phyloP scores from a whole-genome alignment of 495 filamentous ascomycete genomes.

The Neurospora sublineolata region DNA sequence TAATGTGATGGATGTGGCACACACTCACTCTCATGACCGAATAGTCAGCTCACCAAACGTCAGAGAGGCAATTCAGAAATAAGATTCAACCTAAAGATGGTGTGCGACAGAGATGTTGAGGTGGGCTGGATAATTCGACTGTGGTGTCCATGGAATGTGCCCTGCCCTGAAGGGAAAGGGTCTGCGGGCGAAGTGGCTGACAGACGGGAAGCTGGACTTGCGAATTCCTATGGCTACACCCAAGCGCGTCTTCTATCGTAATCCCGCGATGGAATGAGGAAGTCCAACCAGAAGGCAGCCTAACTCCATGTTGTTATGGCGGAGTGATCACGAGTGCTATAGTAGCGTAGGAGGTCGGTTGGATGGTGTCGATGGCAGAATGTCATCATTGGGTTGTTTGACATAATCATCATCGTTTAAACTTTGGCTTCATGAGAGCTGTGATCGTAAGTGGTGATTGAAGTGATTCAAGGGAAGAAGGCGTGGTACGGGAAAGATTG shows the following conservation, averaged over 20 bases:
- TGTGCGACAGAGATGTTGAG: background rate
- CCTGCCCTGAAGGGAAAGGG: background rate
- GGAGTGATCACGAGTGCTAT: background rate
- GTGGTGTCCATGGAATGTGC: background rate
- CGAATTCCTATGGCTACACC: background rate
- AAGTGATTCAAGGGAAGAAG: background rate
- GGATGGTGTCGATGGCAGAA: background rate
- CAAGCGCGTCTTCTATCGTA: background rate
- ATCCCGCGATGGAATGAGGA: background rate
- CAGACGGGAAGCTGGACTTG: background rate
- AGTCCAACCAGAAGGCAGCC: background rate
- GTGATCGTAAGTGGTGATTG: background rate
- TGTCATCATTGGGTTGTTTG: background rate
- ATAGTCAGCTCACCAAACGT: background rate
- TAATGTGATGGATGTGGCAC: background rate
- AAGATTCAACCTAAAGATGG: background rate
- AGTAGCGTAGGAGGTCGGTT: background rate
- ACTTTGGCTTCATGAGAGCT: background rate
- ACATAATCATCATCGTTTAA: background rate
- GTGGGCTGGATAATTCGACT: background rate
- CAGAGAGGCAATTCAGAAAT: background rate
- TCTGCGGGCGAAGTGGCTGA: background rate
- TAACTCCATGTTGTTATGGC: background rate
- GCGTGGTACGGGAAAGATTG: background rate
- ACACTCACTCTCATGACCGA: background rate